Evolutionary conservation across 2,329 filamentous ascomycete species (phyloP).

Genomic region (Didymella pinodella): DNA sequence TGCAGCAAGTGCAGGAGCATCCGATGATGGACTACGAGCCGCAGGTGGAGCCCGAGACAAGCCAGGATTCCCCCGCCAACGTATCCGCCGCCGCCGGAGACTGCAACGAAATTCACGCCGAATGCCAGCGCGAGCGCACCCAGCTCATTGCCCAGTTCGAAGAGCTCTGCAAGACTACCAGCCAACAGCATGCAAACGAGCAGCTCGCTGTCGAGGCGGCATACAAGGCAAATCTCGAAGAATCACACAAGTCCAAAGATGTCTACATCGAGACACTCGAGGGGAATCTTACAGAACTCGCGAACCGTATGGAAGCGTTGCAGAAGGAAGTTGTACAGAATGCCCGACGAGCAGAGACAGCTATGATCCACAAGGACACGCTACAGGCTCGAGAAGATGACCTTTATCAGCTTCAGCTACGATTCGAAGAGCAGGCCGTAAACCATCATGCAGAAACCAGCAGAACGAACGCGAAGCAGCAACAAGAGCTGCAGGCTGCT

Average conservation of each 20-base stretch:
- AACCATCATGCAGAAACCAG: not conserved
- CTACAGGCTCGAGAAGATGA: not conserved
- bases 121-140: not conserved
- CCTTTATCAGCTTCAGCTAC: not conserved
- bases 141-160: not conserved
- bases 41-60: constrained; percentile 4
- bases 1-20: not conserved
- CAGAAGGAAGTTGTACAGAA: not conserved
- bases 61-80: not conserved
- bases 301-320: not conserved
- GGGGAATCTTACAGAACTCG: not conserved
- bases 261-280: not conserved
- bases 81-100: not conserved
- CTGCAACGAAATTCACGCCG: not conserved
- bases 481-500: not conserved
- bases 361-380: not conserved
- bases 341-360: not conserved
- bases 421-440: not conserved
- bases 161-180: not conserved
- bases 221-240: not conserved
- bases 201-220: not conserved
- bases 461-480: not conserved
- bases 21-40: not conserved
- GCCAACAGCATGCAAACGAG: too few relatives aligned
- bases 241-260: not conserved